Conservation (phyloP, 2,329 filamentous ascomycete species). For the Epichloe sylvatica region DNA sequence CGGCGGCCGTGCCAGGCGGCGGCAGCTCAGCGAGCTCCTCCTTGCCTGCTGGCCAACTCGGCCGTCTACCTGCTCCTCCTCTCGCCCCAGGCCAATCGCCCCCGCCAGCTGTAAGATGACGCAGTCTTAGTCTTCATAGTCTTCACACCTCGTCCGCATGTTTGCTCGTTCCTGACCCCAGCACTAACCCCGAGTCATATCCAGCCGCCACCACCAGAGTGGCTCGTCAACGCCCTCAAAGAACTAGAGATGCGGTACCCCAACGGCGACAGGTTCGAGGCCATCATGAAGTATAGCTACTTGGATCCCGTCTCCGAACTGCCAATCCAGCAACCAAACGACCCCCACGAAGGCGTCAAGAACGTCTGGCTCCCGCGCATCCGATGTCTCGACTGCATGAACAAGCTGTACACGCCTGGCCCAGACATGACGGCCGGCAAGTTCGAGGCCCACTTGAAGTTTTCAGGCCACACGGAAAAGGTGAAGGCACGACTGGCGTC, state of each 20-base stretch:
- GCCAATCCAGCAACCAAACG: slow-evolving; percentile 44
- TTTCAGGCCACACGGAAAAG: slow-evolving; percentile 62
- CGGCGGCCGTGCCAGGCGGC: slow-evolving; percentile 17
- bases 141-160: not conserved
- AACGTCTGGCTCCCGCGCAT: slow-evolving; percentile 82
- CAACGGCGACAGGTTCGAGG: slow-evolving; percentile 66
- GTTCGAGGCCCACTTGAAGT: slow-evolving; percentile 86
- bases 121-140: not conserved
- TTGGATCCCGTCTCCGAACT: slow-evolving; percentile 59
- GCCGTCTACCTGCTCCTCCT: slow-evolving; percentile 54
- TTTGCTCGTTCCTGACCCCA: not conserved
- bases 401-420: slow-evolving; percentile 84
- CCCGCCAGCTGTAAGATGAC: slow-evolving; percentile 46
- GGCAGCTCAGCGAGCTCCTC: slow-evolving; percentile 18
- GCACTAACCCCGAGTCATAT: not conserved
- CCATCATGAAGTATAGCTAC: slow-evolving; percentile 77
- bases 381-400: slow-evolving; percentile 80
- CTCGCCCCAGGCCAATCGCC: slow-evolving; percentile 40
- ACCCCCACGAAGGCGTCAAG: slow-evolving; percentile 49
- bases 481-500: slow-evolving; percentile 31
- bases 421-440: slow-evolving; percentile 75
- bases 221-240: slow-evolving; percentile 65
- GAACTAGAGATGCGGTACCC: slow-evolving; percentile 59
- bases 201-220: slow-evolving; percentile 72
- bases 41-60: slow-evolving; percentile 42